phyloP scores from a whole-genome alignment of 768 basidiomycete species.

The Lactarius trivialis region DNA sequence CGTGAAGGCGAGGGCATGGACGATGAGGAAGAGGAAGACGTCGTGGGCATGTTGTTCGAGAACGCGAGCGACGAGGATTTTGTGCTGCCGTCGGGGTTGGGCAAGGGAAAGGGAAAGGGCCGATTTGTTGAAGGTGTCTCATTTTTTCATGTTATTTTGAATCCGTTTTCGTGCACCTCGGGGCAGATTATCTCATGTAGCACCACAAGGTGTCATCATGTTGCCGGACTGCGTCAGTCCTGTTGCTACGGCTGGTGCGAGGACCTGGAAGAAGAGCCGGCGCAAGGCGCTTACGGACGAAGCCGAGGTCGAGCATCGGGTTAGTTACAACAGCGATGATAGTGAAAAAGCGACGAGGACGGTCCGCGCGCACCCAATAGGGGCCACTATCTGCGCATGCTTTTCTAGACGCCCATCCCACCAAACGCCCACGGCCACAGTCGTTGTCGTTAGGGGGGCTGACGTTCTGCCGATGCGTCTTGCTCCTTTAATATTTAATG shows the following conservation, averaged over 20 bases:
- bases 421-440: background rate
- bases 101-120: background rate
- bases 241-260: background rate
- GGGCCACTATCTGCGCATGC: background rate
- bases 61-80: background rate
- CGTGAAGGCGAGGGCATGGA: no score
- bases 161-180: no score
- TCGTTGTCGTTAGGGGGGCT: background rate
- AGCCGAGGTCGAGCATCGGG: no score
- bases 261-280: slow-evolving; percentile 7
- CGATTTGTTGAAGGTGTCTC: no score
- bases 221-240: background rate
- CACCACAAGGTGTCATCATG: no score
- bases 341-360: background rate
- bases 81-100: background rate
- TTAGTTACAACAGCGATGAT: background rate
- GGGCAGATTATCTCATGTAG: no score
- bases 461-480: slow-evolving; percentile 10
- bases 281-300: slow-evolving; percentile 6
- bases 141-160: no score
- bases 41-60: background rate
- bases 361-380: background rate
- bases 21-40: slow-evolving; percentile 5
- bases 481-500: no score
- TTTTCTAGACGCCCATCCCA: background rate